Evolutionary conservation across 2,329 filamentous ascomycete genomes (phyloP).

Genomic region (Metarhizium robertsii): DNA sequence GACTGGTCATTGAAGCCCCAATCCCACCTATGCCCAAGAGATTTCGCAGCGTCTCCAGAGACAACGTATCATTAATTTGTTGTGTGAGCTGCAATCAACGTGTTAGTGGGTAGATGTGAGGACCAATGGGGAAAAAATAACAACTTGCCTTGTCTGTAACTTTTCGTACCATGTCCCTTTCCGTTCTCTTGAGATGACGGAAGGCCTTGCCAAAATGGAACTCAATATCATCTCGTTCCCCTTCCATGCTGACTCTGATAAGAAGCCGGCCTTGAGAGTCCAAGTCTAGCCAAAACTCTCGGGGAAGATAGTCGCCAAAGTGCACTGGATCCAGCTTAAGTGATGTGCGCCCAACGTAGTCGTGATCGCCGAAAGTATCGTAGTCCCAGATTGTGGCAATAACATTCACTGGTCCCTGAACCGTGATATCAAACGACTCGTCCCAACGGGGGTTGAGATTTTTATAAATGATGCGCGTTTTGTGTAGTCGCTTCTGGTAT

Average conservation of each 20-base stretch:
- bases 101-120: constrained; percentile 1
- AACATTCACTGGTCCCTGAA: constrained; percentile 81
- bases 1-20: constrained; percentile 62
- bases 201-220: constrained; percentile 99
- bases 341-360: constrained; percentile 93
- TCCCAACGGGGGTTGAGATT: constrained; percentile 95
- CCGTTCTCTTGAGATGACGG: constrained; percentile 85
- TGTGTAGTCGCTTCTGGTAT: constrained; percentile 91
- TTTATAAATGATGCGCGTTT: constrained; percentile 84
- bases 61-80: constrained; percentile 86
- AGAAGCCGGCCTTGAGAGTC: constrained; percentile 89
- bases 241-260: constrained; percentile 94
- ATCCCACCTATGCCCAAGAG: constrained; percentile 63
- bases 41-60: constrained; percentile 65
- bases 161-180: constrained; percentile 95
- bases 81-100: constrained; percentile 58
- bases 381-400: constrained; percentile 98
- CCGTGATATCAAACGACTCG: constrained; percentile 92
- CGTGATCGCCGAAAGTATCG: constrained; percentile 93
- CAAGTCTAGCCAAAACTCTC: constrained; percentile 95
- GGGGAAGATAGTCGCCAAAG: constrained; percentile 89
- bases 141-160: constrained; percentile 84
- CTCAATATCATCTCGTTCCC: constrained; percentile 94
- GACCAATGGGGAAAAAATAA: neutral
- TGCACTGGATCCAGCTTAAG: constrained; percentile 96